Base-by-base conservation (phyloP, 768 basidiomycete genomes). In the Dictyophora rubrovolvata region DNA sequence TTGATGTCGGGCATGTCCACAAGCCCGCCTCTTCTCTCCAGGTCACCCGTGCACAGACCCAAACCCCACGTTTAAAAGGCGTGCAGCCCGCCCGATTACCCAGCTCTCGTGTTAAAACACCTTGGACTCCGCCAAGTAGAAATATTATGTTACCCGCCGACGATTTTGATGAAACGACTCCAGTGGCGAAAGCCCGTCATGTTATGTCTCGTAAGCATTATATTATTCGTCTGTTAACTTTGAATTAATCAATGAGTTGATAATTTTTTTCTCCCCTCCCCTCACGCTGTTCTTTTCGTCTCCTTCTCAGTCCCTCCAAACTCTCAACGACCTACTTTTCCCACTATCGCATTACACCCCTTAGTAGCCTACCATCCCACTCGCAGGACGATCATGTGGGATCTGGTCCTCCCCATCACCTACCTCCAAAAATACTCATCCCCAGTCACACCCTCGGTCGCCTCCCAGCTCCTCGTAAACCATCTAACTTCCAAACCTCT, bases 111-210 rank as follows among this genome's bases (percentile, higher is more conserved):
- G 57, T 17, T 12, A 36, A 34, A 18, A 52, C 49, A 36, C 57
- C 57, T 51, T 37, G 33, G 18, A 53, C 57, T 2, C 57, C 57
- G 21, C 57, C 57, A 33, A 59, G 18, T n/a, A 59, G 49, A 47
- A 22, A 34, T 22, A 20, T 47, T 34, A 18, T 23, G 49, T 51
- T 59, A 36, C 57, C 57, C 12, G 17, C 10, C 28, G 28, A 28
- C 7, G 42, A 42, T 12, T 42, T 42, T 42, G 42, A 42, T 42
- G 42, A 42, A 42, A 42, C n/a, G 48, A 36, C 28, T 18, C 28
- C 50, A 28, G 28, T 28, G 28, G 28, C 28, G 8, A 36, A 28
- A 21, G 14, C 14, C 20, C 56, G 57, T 12, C 14, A 59, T 35
- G 48, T 49, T 21, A 12, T 59, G 20, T 52, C 57, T 50, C 50